phyloP scores from a whole-genome alignment of 345 rosid species.

The Sonneratia caseolaris region DNA sequence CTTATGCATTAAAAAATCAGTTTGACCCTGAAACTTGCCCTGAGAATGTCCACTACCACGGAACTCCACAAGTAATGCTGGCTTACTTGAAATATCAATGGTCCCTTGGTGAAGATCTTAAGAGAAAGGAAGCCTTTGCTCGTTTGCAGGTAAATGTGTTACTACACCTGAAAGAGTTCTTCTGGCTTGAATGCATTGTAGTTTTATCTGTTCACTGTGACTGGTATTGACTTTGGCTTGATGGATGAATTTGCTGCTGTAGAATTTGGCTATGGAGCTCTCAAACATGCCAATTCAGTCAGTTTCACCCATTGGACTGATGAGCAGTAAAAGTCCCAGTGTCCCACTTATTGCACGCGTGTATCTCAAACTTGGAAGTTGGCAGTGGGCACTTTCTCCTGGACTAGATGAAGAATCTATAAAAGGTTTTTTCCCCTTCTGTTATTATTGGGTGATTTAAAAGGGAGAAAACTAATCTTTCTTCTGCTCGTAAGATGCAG shows the following conservation, averaged over 20 bases:
- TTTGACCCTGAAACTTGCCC: conserved; percentile 84
- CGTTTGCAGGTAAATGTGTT: conserved; percentile 56
- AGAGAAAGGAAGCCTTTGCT: conserved; percentile 85
- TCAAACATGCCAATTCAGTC: conserved; percentile 52
- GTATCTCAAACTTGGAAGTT: conserved; percentile 69
- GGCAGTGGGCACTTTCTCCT: conserved; percentile 88
- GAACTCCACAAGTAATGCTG: conserved; percentile 95
- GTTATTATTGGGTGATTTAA: background rate
- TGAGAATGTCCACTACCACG: conserved; percentile 61
- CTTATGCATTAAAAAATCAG: conserved; percentile 23
- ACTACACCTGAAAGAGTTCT: background rate
- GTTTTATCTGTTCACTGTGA: background rate
- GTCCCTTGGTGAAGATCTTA: conserved; percentile 95
- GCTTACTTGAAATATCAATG: conserved; percentile 91
- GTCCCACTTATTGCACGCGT: conserved; percentile 80
- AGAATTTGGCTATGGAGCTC: conserved; percentile 71
- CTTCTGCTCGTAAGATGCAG: background rate
- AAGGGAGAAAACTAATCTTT: background rate
- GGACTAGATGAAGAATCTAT: conserved; percentile 86
- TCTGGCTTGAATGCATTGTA: conserved; percentile 1
- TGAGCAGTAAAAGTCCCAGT: conserved; percentile 38
- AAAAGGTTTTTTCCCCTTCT: conserved; percentile 39
- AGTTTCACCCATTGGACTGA: conserved; percentile 31
- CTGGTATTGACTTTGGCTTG: background rate
- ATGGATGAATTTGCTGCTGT: conserved; percentile 9